A percentile compares a stretch with the other conserved stretches of the same genome.
Evolutionary conservation across 2,329 filamentous ascomycete genomes (phyloP).

Genomic region (Chrysosporium queenslandicum): DNA sequence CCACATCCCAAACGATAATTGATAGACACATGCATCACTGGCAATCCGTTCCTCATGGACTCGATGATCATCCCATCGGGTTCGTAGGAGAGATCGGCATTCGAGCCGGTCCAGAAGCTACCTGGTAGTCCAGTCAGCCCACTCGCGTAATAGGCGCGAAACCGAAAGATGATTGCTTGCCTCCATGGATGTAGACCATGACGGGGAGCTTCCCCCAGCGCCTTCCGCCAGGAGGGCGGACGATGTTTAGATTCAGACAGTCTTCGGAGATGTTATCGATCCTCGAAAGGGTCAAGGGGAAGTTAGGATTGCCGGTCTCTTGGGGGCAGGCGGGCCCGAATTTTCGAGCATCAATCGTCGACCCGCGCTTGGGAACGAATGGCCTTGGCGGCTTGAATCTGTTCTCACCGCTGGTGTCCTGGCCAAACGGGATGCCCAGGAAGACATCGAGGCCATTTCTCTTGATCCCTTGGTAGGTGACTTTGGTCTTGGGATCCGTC

Average conservation of each 20-base stretch:
- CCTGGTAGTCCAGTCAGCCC: not conserved
- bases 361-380: not conserved
- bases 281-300: conserved; percentile 5
- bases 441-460: conserved; percentile 11
- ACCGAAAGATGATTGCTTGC: not conserved
- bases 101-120: conserved; percentile 8
- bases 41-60: not conserved
- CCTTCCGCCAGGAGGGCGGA: not conserved
- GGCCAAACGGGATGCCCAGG: not conserved
- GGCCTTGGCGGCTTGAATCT: conserved; percentile 9
- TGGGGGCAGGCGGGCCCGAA: conserved; percentile 9
- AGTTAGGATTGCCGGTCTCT: conserved; percentile 3
- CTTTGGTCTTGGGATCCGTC: not conserved
- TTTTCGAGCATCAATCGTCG: not conserved
- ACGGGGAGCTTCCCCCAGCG: not conserved
- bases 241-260: conserved; percentile 3
- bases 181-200: conserved; percentile 4
- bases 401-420: conserved; percentile 9
- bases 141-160: not conserved
- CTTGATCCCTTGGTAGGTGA: conserved; percentile 4
- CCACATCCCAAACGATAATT: conserved; percentile 1
- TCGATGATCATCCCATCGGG: not conserved
- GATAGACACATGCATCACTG: not conserved
- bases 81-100: conserved; percentile 3
- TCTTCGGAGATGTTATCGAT: conserved; percentile 5